Evolutionary conservation across 2,329 filamentous ascomycete genomes (phyloP).

Genomic region (Phialemoniopsis sp.): DNA sequence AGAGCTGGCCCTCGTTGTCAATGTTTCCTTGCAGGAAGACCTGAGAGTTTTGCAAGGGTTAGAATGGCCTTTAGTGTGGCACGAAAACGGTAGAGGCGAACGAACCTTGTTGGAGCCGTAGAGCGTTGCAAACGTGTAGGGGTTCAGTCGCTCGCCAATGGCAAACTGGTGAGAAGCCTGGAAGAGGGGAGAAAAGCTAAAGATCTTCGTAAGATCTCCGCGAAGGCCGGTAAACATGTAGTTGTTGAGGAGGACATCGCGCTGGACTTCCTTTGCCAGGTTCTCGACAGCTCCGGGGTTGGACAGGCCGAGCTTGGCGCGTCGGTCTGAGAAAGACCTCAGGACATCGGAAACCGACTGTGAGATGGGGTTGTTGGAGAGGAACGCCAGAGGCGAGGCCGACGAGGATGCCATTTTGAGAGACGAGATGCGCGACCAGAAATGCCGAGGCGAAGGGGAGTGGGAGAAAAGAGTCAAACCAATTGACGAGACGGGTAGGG

Average conservation of each 20-base stretch:
- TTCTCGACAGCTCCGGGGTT: constrained; percentile 93
- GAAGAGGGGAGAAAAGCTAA: constrained; percentile 90
- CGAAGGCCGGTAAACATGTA: constrained; percentile 95
- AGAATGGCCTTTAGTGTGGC: constrained; percentile 2
- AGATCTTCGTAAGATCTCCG: constrained; percentile 94
- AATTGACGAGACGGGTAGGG: background rate
- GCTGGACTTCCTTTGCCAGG: constrained; percentile 82
- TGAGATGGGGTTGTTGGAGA: constrained; percentile 71
- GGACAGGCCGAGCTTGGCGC: constrained; percentile 80
- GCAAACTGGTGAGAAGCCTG: constrained; percentile 97
- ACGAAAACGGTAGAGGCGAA: constrained; percentile 10
- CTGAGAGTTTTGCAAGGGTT: constrained; percentile 39
- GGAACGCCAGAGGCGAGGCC: constrained; percentile 55
- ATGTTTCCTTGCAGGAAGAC: constrained; percentile 93
- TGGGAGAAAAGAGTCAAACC: constrained; percentile 6
- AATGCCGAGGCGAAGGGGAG: constrained; percentile 17
- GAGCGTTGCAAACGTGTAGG: constrained; percentile 91
- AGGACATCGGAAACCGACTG: constrained; percentile 72
- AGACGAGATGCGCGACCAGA: constrained; percentile 17
- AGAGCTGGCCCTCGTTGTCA: constrained; percentile 86
- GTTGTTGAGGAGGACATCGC: constrained; percentile 94
- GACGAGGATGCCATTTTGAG: constrained; percentile 45
- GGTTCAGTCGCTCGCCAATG: constrained; percentile 88
- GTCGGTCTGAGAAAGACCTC: constrained; percentile 76
- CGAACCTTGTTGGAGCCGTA: constrained; percentile 89